Evolutionary conservation across 2,329 filamentous ascomycete genomes (phyloP).

Genomic region (Aureobasidium namibiae): DNA sequence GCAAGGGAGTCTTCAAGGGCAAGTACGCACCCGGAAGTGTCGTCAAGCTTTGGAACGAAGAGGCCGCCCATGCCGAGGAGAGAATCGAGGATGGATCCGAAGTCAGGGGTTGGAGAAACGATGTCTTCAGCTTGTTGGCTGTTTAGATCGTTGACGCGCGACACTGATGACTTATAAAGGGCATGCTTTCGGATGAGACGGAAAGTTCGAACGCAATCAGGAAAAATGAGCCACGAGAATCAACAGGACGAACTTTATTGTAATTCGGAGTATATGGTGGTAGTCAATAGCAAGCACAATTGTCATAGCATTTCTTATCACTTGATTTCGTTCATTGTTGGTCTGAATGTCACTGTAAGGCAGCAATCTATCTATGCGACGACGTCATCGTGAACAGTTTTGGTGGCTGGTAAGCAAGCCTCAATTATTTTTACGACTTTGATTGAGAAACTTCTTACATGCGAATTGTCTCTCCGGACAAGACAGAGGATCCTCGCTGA

Average conservation of each 20-base stretch:
- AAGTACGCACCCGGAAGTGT: conserved; percentile 85
- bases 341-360: neutral
- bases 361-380: neutral
- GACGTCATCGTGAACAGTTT: neutral
- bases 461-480: neutral
- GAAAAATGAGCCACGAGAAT: neutral
- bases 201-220: neutral
- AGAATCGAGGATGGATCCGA: conserved; percentile 62
- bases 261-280: neutral
- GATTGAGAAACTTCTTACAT: neutral
- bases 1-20: conserved; percentile 64
- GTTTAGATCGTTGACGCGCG: neutral
- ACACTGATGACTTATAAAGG: conserved; percentile 1
- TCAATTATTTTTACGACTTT: neutral
- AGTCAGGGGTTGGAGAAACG: conserved; percentile 70
- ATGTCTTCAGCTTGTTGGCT: conserved; percentile 56
- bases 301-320: too few species aligned
- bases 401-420: neutral
- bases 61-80: conserved; percentile 62
- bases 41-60: conserved; percentile 81
- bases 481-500: neutral
- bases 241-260: neutral
- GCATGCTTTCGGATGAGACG: neutral
- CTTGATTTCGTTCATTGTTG: too few species aligned
- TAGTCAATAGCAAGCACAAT: neutral